phyloP scores from a whole-genome alignment of 2,329 filamentous ascomycete species.

The Endocalyx cinctus region DNA sequence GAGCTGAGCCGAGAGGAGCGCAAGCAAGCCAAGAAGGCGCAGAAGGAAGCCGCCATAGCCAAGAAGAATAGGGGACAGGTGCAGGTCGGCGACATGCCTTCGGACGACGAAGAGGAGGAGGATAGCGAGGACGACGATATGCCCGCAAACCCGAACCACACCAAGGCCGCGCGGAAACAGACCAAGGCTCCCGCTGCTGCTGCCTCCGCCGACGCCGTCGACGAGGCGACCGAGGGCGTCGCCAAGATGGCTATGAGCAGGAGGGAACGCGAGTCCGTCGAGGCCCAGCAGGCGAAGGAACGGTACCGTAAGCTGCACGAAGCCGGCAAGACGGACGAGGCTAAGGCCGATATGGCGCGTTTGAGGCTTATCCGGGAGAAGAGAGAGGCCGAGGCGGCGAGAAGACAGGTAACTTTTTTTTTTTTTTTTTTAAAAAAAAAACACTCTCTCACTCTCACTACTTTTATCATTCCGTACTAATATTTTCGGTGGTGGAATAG shows the following conservation, averaged over 20 bases:
- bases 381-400: slow-evolving; percentile 74
- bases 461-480: no score
- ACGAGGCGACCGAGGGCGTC: slow-evolving; percentile 49
- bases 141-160: slow-evolving; percentile 91
- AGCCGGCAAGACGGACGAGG: slow-evolving; percentile 94
- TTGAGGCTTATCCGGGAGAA: slow-evolving; percentile 79
- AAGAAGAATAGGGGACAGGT: slow-evolving; percentile 66
- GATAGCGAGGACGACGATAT: slow-evolving; percentile 55
- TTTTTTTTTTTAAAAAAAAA: background rate
- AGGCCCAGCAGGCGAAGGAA: slow-evolving; percentile 85
- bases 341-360: slow-evolving; percentile 81
- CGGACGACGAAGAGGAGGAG: slow-evolving; percentile 59
- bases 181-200: slow-evolving; percentile 36
- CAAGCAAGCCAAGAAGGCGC: slow-evolving; percentile 79
- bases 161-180: slow-evolving; percentile 64
- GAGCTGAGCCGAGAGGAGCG: slow-evolving; percentile 81
- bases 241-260: slow-evolving; percentile 49
- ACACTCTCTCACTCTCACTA: background rate
- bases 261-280: slow-evolving; percentile 66
- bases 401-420: slow-evolving; percentile 65
- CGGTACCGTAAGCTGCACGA: slow-evolving; percentile 88
- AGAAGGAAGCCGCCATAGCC: slow-evolving; percentile 83
- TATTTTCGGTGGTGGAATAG: no score
- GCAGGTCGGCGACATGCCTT: slow-evolving; percentile 81
- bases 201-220: slow-evolving; percentile 38